Evolutionary conservation across 164 flowering plant species (phyloP).

Genomic region (Taxillus chinensis): DNA sequence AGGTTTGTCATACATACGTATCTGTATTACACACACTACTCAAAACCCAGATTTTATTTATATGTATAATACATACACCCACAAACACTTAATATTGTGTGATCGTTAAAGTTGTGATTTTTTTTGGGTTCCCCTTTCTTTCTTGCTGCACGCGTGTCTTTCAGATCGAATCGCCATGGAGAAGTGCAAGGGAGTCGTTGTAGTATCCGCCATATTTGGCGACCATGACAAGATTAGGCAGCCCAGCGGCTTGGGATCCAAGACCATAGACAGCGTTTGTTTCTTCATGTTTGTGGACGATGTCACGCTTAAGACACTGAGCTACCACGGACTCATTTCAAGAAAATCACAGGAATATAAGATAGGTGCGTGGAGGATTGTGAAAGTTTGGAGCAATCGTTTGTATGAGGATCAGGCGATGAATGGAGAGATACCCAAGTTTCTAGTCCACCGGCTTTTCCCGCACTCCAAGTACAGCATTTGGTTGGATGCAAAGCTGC

Average conservation of each 20-base stretch:
- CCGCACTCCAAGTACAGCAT: conserved; percentile 76
- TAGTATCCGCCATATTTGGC: conserved; percentile 76
- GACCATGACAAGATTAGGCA: conserved; percentile 93
- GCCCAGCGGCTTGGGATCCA: conserved; percentile 65
- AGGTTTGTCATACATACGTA: conserved; percentile 29
- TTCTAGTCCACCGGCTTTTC: conserved; percentile 74
- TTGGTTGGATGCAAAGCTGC: conserved; percentile 89
- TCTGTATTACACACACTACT: background rate
- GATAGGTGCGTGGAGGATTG: conserved; percentile 69
- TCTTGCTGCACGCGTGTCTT: background rate
- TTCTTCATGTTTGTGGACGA: conserved; percentile 91
- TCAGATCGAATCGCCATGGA: conserved; percentile 74
- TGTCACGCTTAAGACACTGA: conserved; percentile 39
- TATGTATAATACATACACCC: no score
- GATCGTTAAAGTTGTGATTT: no score
- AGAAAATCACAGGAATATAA: conserved; percentile 17
- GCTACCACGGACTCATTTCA: conserved; percentile 38
- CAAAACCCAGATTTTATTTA: background rate
- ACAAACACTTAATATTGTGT: no score
- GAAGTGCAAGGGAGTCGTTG: conserved; percentile 58
- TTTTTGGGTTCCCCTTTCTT: background rate
- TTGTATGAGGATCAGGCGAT: conserved; percentile 66
- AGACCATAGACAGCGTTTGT: conserved; percentile 52
- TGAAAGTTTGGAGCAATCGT: conserved; percentile 32
- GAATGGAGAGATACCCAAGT: conserved; percentile 87